These are phyloP conservation scores for Camellia lanceoleosa DNA, from an alignment of 148 eudicot species.

Conservation along the genomic window DNA sequence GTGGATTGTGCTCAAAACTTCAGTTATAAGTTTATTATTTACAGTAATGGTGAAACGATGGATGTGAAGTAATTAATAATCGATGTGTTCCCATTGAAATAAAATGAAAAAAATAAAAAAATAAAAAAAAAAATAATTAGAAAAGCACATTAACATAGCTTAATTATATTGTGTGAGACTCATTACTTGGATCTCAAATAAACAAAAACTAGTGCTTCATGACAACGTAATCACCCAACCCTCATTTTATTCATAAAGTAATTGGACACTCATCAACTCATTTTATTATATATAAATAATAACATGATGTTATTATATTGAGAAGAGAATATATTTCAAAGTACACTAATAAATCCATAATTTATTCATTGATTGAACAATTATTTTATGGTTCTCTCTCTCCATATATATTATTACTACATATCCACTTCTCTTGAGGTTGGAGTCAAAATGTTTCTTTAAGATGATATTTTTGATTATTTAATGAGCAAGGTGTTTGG, in stretches of 20 bases:
- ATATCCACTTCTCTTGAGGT: neutral
- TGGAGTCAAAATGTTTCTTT: constrained; percentile 7
- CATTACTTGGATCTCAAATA: constrained; percentile 2
- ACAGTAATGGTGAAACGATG: no score
- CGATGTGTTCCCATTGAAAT: neutral
- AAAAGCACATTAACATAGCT: neutral
- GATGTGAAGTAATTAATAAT: neutral
- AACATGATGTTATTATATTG: neutral
- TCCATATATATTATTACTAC: neutral
- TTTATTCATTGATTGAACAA: neutral
- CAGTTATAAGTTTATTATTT: no score
- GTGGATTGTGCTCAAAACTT: no score
- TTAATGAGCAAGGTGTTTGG: neutral
- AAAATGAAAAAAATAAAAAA: no score
- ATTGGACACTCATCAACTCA: neutral
- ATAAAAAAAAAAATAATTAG: neutral
- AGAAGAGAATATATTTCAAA: neutral
- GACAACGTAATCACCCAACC: neutral
- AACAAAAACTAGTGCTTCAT: neutral
- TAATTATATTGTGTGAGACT: neutral
- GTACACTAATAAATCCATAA: neutral
- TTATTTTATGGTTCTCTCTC: neutral
- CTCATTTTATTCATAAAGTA: neutral
- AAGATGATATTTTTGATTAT: neutral
- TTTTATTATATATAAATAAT: no score